Evolutionary conservation across 2,329 filamentous ascomycete species (phyloP), one percentile per base, ranked within the genome.

Genomic region (Alternaria consortialis): DNA sequence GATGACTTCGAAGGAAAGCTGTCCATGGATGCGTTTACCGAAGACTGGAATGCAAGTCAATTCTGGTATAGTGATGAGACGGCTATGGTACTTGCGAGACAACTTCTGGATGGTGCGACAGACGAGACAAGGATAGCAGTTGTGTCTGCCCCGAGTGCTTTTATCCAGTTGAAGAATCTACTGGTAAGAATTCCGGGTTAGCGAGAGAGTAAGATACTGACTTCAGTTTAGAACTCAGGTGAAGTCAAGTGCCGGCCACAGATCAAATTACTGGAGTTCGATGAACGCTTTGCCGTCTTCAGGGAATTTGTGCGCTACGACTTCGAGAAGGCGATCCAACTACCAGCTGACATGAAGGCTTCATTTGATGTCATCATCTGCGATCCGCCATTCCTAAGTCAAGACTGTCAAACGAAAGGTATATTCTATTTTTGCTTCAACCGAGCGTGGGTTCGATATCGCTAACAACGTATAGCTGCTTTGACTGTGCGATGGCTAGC

Each of bases 1-100:
- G 80, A 85, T 47, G 82, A 84, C 13, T 83, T 84, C 60, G 76
- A 80, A 11, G 74, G 77, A 23, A 78, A 78, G 46, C 68, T 87
- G 34, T 84, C 80, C 40, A 94, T 94, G 86, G 87, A 91, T 31
- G 82, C 85, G 1, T 95, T 94, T 71, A 83, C 84, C 1, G 92
- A 94, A 78, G 90, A 94, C 77, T 95, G 92, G 92, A 92, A 94
- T 73, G 86, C 90, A 72, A 90, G 87, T 63, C 91, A 94, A 79
- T 95, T 95, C 73, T 95, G 92, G 91, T 93, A 92, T 74, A 88
- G 87, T 8, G 88, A 93, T 54, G 86, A 89, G 65, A 94, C 91
- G 25, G 91, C 91, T 0, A 83, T 77, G 2, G 73, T 83, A 5
- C 79, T 91, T 20, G 91, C 91, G 1, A 80, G 83, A 56, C 85